Base-by-base conservation (phyloP, 2,329 filamentous ascomycete genomes). In the Colletotrichum australisinense region DNA sequence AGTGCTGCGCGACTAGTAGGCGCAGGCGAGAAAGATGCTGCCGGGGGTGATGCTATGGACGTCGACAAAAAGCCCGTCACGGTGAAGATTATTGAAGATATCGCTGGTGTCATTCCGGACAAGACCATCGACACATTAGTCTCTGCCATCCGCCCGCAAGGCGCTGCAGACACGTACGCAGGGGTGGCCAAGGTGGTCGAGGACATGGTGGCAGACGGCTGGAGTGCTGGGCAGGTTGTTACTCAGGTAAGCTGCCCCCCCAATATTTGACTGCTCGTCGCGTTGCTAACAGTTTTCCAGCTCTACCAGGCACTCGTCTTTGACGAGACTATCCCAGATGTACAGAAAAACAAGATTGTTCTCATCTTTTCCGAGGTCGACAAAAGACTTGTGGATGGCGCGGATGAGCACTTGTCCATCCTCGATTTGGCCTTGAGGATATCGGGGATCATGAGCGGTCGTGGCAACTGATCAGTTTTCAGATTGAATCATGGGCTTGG, bases 121-220 rank as follows among this genome's bases (percentile, higher is more conserved):
- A 78, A 81, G 12, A 94, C 95, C 1, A 91, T 99, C 63, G 89
- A 93, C 68, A 84, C 83, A 9, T 87, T 99, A 19, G 86, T 94
- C 14, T 84, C 90, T 73, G 93, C 95, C 22, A 93, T 98, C 85
- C 93, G 94, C 77, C 94, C 95, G 5, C 89, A 86, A 76, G 89
- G 89, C 28, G 87, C 88, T 49, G 88, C 89, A 1, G 87, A 89
- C 16, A 87, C 91, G 0, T 99, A 97, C 79, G 88, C 91, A 73
- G 88, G 89, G 14, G 90, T 99, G 19, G 91, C 95, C 0, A 91
- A 91, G 76, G 92, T 94, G 6, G 93, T 98, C 5, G 94, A 95
- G 78, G 93, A 98, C 76, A 92, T 99, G 87, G 92, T 98, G 59
- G 96, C 96, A 0, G 97, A 98, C 84, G 97, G 97, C 9, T 99